Conservation (phyloP, 768 basidiomycete genomes). For the Podaxis mareebaensis region DNA sequence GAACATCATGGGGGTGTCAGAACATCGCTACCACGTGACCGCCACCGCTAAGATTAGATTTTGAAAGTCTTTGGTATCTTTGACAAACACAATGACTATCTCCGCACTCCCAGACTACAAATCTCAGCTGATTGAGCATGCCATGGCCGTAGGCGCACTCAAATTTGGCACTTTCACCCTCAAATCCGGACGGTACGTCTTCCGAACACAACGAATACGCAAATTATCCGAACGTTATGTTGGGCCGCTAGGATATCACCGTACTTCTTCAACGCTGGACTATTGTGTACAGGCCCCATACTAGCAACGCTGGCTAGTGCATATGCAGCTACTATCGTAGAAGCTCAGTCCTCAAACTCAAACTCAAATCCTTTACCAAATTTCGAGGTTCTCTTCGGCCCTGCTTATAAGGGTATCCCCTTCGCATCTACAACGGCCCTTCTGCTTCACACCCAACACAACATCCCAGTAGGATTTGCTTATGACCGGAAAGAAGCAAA, state of each 20-base stretch:
- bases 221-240: slow-evolving; percentile 9
- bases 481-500: slow-evolving; percentile 97
- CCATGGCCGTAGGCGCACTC: slow-evolving; percentile 46
- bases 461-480: slow-evolving; percentile 71
- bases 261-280: slow-evolving; percentile 96
- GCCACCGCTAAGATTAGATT: background rate
- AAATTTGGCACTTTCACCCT: slow-evolving; percentile 92
- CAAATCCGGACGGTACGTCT: slow-evolving; percentile 87
- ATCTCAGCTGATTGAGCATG: background rate
- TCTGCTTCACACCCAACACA: slow-evolving; percentile 65
- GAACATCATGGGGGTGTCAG: too few species aligned
- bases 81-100: background rate
- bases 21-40: background rate
- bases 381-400: slow-evolving; percentile 91
- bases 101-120: background rate
- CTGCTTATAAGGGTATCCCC: slow-evolving; percentile 97
- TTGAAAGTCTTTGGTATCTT: background rate
- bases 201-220: slow-evolving; percentile 1
- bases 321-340: slow-evolving; percentile 78
- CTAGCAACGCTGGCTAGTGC: slow-evolving; percentile 76
- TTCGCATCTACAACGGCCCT: slow-evolving; percentile 86
- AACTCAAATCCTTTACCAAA: slow-evolving; percentile 29
- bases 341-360: slow-evolving; percentile 37
- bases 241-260: slow-evolving; percentile 69
- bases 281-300: slow-evolving; percentile 81